phyloP scores from a whole-genome alignment of 1,284 basidiomycete species.

The Rhodotorula mucilaginosa region DNA sequence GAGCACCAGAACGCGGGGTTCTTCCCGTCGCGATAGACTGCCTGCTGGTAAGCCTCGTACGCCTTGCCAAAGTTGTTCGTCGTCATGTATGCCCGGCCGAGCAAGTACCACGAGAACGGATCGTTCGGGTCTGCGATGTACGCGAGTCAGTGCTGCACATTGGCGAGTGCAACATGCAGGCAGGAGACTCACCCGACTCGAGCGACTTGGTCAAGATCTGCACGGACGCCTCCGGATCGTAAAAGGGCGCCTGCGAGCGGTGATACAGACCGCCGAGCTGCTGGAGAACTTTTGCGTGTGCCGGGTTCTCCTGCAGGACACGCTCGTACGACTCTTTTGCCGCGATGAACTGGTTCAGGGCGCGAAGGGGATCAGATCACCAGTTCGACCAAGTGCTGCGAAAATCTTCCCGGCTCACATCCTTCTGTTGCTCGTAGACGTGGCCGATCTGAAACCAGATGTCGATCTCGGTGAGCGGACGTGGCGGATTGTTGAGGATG shows the following conservation, averaged over 20 bases:
- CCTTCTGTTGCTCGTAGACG: constrained; percentile 94
- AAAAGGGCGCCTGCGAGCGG: constrained; percentile 87
- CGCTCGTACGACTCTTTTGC: constrained; percentile 96
- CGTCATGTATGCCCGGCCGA: constrained; percentile 97
- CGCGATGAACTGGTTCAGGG: constrained; percentile 63
- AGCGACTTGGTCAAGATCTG: constrained; percentile 90
- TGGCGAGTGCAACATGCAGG: no score
- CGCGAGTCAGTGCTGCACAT: background rate
- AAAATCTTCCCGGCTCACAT: constrained; percentile 59
- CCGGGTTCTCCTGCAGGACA: constrained; percentile 89
- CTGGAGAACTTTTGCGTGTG: constrained; percentile 94
- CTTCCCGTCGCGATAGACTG: constrained; percentile 95
- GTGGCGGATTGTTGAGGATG: constrained; percentile 91
- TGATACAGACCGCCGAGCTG: constrained; percentile 98
- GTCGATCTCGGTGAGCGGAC: constrained; percentile 91
- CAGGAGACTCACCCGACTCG: constrained; percentile 71
- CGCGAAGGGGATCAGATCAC: no score
- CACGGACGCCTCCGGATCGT: constrained; percentile 91
- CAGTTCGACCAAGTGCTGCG: no score
- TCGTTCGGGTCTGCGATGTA: constrained; percentile 73
- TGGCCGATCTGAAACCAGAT: constrained; percentile 99
- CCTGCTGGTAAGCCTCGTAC: constrained; percentile 99
- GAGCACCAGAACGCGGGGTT: constrained; percentile 99
- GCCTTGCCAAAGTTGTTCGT: constrained; percentile 99
- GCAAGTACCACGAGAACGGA: constrained; percentile 96